A percentile compares a stretch with the other conserved stretches of the same genome.
Evolutionary conservation across 2,329 filamentous ascomycete species (phyloP).

Genomic region (Neopestalotiopsis clavispora): DNA sequence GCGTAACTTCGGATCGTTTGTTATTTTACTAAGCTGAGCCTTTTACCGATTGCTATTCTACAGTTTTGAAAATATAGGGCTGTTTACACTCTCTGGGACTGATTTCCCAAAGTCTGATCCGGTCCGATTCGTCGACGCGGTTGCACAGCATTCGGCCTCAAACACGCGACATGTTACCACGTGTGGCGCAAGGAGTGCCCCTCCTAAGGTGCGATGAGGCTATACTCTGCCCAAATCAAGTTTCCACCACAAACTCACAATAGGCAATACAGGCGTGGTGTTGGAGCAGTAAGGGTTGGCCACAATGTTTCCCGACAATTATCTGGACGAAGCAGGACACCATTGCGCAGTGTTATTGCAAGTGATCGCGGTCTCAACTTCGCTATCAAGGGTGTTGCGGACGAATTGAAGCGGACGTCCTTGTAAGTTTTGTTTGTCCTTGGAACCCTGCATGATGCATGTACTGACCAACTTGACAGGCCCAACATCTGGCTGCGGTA

Average conservation of each 20-base stretch:
- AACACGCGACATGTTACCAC: not conserved
- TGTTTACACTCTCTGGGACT: not conserved
- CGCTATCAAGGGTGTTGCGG: not conserved
- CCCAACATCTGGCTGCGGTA: conserved; percentile 46
- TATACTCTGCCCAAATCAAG: not conserved
- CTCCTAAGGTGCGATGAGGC: conserved; percentile 3
- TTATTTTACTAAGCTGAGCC: not conserved
- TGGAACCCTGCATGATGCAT: conserved; percentile 10
- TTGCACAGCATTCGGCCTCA: not conserved
- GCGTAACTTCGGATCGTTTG: not conserved
- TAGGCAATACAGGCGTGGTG: not conserved
- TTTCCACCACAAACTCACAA: not conserved
- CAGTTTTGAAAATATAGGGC: too few relatives aligned
- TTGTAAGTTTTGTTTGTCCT: conserved; percentile 23
- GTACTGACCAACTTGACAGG: conserved; percentile 30
- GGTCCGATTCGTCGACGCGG: not conserved
- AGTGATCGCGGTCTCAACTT: conserved; percentile 5
- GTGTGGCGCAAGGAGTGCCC: conserved; percentile 5
- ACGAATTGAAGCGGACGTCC: conserved; percentile 23
- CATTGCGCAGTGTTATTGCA: not conserved
- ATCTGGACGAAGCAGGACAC: not conserved
- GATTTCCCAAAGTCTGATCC: not conserved
- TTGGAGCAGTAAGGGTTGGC: not conserved
- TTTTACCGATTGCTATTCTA: not conserved
- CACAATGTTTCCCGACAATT: not conserved